Evolutionary conservation across 305 asterid genomes (phyloP).

Genomic region (Ajuga reptans): DNA sequence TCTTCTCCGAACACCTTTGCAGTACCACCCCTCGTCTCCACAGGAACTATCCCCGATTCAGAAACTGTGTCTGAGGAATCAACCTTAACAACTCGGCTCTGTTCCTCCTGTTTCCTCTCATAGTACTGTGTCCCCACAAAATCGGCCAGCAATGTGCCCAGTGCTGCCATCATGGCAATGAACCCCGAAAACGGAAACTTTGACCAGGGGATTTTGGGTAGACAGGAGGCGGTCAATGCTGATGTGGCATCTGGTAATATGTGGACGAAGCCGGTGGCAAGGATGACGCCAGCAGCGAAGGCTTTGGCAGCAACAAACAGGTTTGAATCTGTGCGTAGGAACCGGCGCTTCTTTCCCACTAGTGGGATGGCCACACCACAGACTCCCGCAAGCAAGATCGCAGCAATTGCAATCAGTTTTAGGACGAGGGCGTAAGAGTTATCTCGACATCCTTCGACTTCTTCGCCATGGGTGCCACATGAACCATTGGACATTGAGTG

Average conservation of each 20-base stretch:
- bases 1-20: conserved; percentile 70
- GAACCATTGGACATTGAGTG: conserved; percentile 45
- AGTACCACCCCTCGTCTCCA: conserved; percentile 31
- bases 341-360: conserved; percentile 67
- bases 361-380: conserved; percentile 79
- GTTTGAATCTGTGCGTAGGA: conserved; percentile 66
- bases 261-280: conserved; percentile 95
- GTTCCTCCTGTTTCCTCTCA: conserved; percentile 62
- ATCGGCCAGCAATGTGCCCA: conserved; percentile 73
- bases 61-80: conserved; percentile 36
- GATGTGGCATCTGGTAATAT: conserved; percentile 77
- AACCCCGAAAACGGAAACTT: conserved; percentile 90
- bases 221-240: conserved; percentile 53
- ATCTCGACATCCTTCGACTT: conserved; percentile 46
- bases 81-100: conserved; percentile 25
- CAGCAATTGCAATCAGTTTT: conserved; percentile 58
- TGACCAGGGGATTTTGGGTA: conserved; percentile 64
- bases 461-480: conserved; percentile 37
- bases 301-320: conserved; percentile 74
- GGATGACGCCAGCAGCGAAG: conserved; percentile 94
- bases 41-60: conserved; percentile 51
- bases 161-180: conserved; percentile 84
- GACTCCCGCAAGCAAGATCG: conserved; percentile 70
- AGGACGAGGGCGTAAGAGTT: conserved; percentile 52
- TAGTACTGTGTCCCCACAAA: conserved; percentile 89